phyloP scores from a whole-genome alignment of 2,329 filamentous ascomycete genomes.

The Calonectria crousiana region DNA sequence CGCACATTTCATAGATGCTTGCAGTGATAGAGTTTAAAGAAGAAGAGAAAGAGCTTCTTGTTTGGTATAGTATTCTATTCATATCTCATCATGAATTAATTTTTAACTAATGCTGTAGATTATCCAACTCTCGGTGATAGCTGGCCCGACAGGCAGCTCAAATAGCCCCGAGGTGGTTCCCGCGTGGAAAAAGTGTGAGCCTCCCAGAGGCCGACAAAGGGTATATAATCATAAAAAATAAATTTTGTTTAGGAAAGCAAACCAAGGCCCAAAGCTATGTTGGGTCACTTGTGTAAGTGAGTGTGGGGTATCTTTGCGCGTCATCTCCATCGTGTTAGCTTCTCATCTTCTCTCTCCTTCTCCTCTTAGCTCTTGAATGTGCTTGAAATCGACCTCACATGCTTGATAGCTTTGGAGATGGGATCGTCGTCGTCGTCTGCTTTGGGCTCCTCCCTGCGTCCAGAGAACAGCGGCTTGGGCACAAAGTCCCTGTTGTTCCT shows the following conservation, averaged over 20 bases:
- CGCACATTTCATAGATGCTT: not conserved
- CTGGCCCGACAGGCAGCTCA: not conserved
- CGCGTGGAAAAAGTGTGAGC: not conserved
- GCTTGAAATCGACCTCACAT: constrained; percentile 48
- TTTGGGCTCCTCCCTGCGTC: constrained; percentile 36
- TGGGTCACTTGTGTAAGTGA: not conserved
- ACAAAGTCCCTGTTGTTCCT: constrained; percentile 38
- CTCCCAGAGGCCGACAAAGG: not conserved
- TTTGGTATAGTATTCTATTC: not conserved
- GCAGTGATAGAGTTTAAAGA: not conserved
- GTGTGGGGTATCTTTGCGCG: constrained; percentile 1
- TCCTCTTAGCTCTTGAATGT: constrained; percentile 42
- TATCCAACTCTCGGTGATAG: not conserved
- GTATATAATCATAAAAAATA: not conserved
- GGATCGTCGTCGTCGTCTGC: constrained; percentile 46
- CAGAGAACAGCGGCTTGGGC: constrained; percentile 45
- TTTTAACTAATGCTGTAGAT: constrained; percentile 3
- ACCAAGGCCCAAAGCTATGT: not conserved
- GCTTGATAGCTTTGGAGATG: constrained; percentile 45
- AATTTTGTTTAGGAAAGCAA: too few species aligned
- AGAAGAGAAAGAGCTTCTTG: not conserved
- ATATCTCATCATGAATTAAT: constrained; percentile 14
- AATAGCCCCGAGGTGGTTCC: not conserved
- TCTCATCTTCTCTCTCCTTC: not conserved
- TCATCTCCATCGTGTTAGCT: not conserved